Conservation (phyloP, 2,329 filamentous ascomycete species). For the Diplodia seriata region DNA sequence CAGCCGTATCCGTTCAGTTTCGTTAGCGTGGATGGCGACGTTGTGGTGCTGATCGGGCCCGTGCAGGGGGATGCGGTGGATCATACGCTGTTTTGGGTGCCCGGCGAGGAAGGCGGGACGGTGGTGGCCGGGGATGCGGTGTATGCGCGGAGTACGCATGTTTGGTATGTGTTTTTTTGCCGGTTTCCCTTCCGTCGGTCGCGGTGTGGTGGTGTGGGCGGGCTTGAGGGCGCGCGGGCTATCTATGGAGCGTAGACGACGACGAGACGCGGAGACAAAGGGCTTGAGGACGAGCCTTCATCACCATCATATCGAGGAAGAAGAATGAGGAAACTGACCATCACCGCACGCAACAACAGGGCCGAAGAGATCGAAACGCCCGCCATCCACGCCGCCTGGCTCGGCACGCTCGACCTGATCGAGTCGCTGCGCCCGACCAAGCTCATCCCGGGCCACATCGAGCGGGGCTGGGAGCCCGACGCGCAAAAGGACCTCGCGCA, state of each 20-base stretch:
- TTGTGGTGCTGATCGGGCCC: constrained; percentile 41
- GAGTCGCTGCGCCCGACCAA: constrained; percentile 40
- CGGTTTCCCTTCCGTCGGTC: no score
- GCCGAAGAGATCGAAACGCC: constrained; percentile 44
- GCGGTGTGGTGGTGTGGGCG: no score
- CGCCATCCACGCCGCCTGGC: constrained; percentile 40
- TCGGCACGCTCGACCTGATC: constrained; percentile 37
- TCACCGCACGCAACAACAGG: background rate
- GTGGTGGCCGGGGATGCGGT: constrained; percentile 43
- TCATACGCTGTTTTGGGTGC: constrained; percentile 42
- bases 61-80: constrained; percentile 44
- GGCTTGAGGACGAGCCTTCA: no score
- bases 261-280: no score
- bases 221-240: no score
- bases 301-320: no score
- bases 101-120: constrained; percentile 37
- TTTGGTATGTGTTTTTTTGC: no score
- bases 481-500: constrained; percentile 41
- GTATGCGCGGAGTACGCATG: constrained; percentile 45
- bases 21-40: constrained; percentile 41
- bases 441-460: constrained; percentile 42
- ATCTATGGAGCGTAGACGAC: background rate
- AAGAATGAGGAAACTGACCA: background rate
- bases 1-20: constrained; percentile 41
- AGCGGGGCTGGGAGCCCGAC: constrained; percentile 41